Evolutionary conservation across 2,329 filamentous ascomycete species (phyloP).

Genomic region (Tolypocladium pustulatum): DNA sequence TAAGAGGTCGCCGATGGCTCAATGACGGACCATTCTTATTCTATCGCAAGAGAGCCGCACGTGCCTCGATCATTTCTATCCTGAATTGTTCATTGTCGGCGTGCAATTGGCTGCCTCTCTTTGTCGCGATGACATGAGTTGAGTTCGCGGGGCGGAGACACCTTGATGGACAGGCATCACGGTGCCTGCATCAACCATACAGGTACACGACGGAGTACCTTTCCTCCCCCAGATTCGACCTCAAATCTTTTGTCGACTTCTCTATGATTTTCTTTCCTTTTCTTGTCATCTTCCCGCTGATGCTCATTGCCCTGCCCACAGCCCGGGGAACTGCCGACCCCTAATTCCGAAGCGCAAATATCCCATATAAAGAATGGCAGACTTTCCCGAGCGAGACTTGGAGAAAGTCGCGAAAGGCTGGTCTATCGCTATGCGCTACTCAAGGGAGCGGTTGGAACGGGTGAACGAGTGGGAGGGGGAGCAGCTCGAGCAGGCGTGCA

Average conservation of each 20-base stretch:
- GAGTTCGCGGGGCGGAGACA: background rate
- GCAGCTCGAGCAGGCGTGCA: conserved; percentile 19
- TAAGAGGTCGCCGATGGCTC: background rate
- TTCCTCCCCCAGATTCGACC: background rate
- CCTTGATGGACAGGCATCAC: conserved; percentile 4
- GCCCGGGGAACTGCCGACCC: background rate
- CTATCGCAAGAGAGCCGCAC: background rate
- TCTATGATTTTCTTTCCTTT: background rate
- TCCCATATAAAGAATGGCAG: conserved; percentile 8
- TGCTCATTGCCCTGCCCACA: no score
- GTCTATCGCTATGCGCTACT: conserved; percentile 25
- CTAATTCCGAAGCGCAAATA: background rate
- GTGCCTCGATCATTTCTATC: background rate
- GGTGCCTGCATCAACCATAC: background rate
- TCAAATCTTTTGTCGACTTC: background rate
- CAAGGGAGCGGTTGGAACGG: conserved; percentile 21
- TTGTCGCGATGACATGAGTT: background rate
- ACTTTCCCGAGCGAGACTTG: conserved; percentile 17
- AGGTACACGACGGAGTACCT: background rate
- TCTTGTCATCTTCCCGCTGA: background rate
- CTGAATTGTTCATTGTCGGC: background rate
- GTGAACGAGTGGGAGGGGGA: conserved; percentile 20
- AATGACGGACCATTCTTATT: background rate
- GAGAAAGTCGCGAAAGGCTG: conserved; percentile 25
- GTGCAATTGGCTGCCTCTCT: background rate